Percentiles rank a stretch among this genome's conserved stretches.
phyloP scores from a whole-genome alignment of 2,329 filamentous ascomycete genomes.

The Pseudogymnoascus sp. region DNA sequence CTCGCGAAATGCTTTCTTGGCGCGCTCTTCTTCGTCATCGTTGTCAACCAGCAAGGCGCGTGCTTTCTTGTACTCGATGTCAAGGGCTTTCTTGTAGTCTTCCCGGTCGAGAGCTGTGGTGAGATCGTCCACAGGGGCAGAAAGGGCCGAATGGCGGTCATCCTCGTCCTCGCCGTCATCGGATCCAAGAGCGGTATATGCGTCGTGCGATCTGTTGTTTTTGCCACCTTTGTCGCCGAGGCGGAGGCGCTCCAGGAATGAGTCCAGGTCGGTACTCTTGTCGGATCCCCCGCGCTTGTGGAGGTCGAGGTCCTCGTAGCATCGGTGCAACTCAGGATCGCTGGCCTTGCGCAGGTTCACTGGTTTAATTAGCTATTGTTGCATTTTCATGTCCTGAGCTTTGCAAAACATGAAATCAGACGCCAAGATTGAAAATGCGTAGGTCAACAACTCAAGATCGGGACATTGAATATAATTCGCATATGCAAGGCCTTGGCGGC shows the following conservation, averaged over 20 bases:
- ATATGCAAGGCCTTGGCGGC: not conserved
- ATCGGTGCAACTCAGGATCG: not conserved
- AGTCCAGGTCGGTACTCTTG: not conserved
- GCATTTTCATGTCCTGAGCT: not conserved
- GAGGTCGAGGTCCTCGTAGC: not conserved
- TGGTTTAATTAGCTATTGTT: not conserved
- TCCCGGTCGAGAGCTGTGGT: not conserved
- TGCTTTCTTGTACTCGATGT: not conserved
- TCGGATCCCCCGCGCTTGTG: not conserved
- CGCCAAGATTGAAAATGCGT: not conserved
- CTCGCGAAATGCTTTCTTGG: not conserved
- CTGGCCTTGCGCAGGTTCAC: not conserved
- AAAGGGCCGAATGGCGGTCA: not conserved
- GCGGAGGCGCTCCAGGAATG: not conserved
- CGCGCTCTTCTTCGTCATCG: not conserved
- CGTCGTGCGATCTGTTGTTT: not conserved
- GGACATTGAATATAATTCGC: not conserved
- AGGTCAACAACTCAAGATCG: not conserved
- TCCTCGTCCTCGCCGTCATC: not conserved
- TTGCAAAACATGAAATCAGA: not conserved
- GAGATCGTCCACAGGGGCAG: not conserved
- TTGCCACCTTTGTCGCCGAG: not conserved
- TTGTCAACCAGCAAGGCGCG: not conserved
- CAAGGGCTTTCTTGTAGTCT: not conserved
- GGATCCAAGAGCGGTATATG: not conserved